Evolutionary conservation across 176 grass and related monocot genomes (phyloP).

Genomic region (bread wheat (Triticum aestivum)): DNA sequence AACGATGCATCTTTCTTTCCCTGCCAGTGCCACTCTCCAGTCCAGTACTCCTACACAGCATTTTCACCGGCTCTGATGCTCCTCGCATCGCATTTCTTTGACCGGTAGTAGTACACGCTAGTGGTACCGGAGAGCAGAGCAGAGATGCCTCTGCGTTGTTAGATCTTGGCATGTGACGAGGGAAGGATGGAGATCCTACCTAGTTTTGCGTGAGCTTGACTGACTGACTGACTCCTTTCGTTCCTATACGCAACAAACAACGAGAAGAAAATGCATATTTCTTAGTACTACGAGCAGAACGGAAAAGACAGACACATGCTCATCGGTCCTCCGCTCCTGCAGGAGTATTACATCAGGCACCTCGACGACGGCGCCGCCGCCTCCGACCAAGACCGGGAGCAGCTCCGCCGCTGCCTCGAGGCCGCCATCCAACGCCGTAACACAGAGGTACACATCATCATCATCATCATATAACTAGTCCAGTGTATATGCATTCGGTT

Average conservation of each 20-base stretch:
- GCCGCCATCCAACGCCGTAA: conserved; percentile 71
- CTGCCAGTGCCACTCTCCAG: not conserved
- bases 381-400: conserved; percentile 52
- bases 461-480: not conserved
- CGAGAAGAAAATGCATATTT: not conserved
- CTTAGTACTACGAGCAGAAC: not conserved
- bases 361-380: conserved; percentile 33
- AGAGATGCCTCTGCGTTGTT: not conserved
- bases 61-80: conserved; percentile 17
- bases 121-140: not conserved
- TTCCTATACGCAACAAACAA: not conserved
- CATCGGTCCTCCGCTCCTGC: conserved; percentile 2
- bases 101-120: conserved; percentile 5
- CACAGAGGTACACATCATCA: conserved; percentile 42
- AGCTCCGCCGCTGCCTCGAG: conserved; percentile 52
- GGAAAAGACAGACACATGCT: conserved; percentile 19
- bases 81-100: conserved; percentile 23
- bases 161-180: conserved; percentile 46
- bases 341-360: conserved; percentile 94
- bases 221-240: not conserved
- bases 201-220: conserved; percentile 33
- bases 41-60: not conserved
- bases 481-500: not conserved
- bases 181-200: not conserved
- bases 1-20: conserved; percentile 10